Evolutionary conservation across 345 rosid genomes (phyloP), one percentile per base, ranked within the genome.

Genomic region (Pugionium dolabratum): DNA sequence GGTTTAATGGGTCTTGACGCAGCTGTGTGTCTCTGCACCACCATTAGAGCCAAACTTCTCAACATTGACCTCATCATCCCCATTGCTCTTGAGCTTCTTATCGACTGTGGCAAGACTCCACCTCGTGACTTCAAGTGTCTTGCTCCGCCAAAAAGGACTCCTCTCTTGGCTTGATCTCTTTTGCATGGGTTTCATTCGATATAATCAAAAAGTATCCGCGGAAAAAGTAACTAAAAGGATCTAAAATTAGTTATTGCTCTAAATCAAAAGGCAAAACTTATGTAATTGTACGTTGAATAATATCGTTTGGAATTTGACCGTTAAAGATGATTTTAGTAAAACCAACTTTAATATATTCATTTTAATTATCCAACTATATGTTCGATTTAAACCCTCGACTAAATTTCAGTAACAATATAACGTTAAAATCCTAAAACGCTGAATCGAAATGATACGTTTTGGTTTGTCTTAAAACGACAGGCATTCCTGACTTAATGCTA

Each of bases 1-100:
- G 92, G 89, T 36, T 76, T 93, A 32, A 56, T 76, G 34, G 96
- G 78, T 69, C 78, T 90, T 63, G 98, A 93, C 55, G 97, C 96
- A 4, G 97, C 98, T 0, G 9, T 93, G 7, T 93, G 98, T 69
- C 96, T 93, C 6, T 93, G 97, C 79, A 90, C 94, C 62, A 80
- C 87, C 73, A 86, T 93, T 47, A 86, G 74, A 53, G 84, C 68
- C 3, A 92, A 92, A 76, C 96, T 92, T 74, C 82, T 92, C 1
- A 92, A 90, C 48, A 60, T 92, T 36, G 84, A 76, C 54, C 57
- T 92, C 45, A n/a, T 92, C 3, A 5, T 89, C 1, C 98, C 97
- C 41, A 62, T 92, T 54, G 98, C 96, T 61, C 98, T 92, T 57
- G 73, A 86, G 64, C 79, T 92, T 36, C 97, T 92, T 31, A 1